Conservation (phyloP, 2,329 filamentous ascomycete genomes). For the Lasiodiplodia sp. region DNA sequence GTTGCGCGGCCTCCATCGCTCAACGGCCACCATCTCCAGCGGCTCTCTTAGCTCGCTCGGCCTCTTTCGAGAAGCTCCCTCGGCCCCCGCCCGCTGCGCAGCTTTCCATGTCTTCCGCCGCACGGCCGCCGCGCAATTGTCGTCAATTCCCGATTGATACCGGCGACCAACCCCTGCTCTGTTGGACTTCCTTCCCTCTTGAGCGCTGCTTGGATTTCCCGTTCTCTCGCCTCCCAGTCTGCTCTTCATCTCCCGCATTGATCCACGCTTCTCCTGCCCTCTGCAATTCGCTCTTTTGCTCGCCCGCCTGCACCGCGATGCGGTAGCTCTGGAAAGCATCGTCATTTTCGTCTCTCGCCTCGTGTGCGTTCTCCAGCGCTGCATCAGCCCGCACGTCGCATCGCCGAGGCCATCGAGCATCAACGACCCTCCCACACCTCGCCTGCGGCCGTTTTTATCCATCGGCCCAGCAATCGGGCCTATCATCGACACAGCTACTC, state of each 20-base stretch:
- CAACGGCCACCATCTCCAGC: slow-evolving; percentile 1
- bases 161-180: slow-evolving; percentile 27
- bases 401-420: background rate
- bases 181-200: slow-evolving; percentile 29
- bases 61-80: background rate
- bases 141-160: slow-evolving; percentile 21
- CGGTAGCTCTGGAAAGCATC: slow-evolving; percentile 17
- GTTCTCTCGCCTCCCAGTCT: slow-evolving; percentile 9
- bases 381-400: slow-evolving; percentile 6
- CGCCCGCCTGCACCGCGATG: slow-evolving; percentile 18
- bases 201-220: slow-evolving; percentile 14
- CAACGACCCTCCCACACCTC: background rate
- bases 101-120: slow-evolving; percentile 26
- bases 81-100: background rate
- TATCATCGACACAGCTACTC: background rate
- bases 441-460: background rate
- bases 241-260: slow-evolving; percentile 19
- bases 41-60: background rate
- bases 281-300: slow-evolving; percentile 1
- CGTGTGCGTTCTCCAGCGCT: slow-evolving; percentile 16
- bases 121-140: slow-evolving; percentile 14
- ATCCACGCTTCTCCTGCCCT: background rate
- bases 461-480: background rate
- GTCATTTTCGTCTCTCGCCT: slow-evolving; percentile 26
- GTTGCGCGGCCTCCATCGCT: slow-evolving; percentile 24